Percentiles rank a stretch among this genome's conserved stretches.
Evolutionary conservation across 805 yeast species (phyloP).

Genomic region (Blastobotrys peoriensis): DNA sequence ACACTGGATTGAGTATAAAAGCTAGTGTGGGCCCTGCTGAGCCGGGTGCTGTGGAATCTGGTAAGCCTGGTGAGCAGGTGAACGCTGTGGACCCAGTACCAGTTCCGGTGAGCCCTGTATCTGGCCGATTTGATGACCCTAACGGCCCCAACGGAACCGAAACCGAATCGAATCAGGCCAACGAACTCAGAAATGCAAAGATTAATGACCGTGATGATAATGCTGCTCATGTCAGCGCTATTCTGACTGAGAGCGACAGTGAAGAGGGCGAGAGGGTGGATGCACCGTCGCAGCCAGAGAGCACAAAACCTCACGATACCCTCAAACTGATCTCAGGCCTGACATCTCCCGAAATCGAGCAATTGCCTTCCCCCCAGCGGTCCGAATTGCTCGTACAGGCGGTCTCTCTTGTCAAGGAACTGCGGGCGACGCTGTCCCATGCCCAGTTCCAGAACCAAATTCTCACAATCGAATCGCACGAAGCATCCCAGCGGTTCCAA

Average conservation of each 20-base stretch:
- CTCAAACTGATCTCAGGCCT: constrained; percentile 3
- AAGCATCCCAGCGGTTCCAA: constrained; percentile 40
- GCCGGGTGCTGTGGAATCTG: not conserved
- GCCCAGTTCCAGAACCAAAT: constrained; percentile 35
- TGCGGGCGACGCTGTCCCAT: constrained; percentile 15
- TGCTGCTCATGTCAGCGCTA: not conserved
- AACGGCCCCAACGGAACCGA: too few species aligned
- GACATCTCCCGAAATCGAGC: constrained; percentile 3
- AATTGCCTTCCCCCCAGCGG: constrained; percentile 4
- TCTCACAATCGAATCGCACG: constrained; percentile 38
- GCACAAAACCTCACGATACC: not conserved
- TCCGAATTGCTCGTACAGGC: constrained; percentile 6
- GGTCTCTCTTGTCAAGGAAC: constrained; percentile 8
- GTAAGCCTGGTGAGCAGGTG: not conserved
- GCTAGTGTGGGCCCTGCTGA: not conserved
- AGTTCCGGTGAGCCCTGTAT: not conserved
- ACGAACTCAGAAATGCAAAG: too few species aligned
- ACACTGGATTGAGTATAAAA: too few species aligned
- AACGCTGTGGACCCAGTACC: not conserved
- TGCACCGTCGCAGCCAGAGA: constrained; percentile 1
- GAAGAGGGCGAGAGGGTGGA: not conserved
- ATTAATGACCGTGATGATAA: not conserved
- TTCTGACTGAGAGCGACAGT: not conserved
- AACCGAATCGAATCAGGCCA: too few species aligned
- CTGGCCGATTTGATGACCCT: not conserved